Evolutionary conservation across 2,329 filamentous ascomycete species (phyloP).

Genomic region (Zymoseptoria crescenta): DNA sequence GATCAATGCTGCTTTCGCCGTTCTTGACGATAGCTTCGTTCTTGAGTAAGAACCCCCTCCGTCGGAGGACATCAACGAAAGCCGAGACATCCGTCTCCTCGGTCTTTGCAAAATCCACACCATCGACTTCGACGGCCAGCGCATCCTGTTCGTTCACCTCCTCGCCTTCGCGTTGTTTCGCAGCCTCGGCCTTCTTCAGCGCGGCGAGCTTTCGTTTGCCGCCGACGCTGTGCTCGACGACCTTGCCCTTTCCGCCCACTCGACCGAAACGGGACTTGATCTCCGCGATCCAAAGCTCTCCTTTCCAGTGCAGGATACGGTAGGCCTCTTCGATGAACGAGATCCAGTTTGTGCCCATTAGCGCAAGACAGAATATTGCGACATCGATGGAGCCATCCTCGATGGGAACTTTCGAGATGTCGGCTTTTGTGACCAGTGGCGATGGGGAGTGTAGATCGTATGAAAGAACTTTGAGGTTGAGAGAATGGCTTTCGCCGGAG

Average conservation of each 20-base stretch:
- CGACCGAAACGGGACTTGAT: conserved; percentile 87
- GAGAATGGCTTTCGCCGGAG: conserved; percentile 48
- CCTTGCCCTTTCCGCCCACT: conserved; percentile 42
- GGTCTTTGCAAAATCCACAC: conserved; percentile 47
- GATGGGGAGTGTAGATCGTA: conserved; percentile 79
- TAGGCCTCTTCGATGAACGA: conserved; percentile 95
- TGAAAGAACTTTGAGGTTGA: conserved; percentile 68
- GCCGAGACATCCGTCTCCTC: conserved; percentile 78
- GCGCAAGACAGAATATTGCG: conserved; percentile 86
- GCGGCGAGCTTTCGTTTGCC: conserved; percentile 45
- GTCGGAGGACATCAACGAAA: conserved; percentile 75
- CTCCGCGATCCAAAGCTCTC: conserved; percentile 94
- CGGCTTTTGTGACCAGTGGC: conserved; percentile 73
- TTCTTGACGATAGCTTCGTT: conserved; percentile 34
- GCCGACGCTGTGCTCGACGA: conserved; percentile 63
- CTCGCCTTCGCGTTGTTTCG: conserved; percentile 45
- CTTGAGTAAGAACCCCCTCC: conserved; percentile 74
- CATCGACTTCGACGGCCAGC: conserved; percentile 58
- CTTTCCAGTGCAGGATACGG: conserved; percentile 82
- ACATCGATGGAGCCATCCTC: conserved; percentile 70
- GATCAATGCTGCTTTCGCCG: conserved; percentile 58
- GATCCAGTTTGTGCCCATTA: conserved; percentile 99
- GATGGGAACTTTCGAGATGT: conserved; percentile 78
- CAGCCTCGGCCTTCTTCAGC: conserved; percentile 30
- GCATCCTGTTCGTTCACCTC: conserved; percentile 53